Evolutionary conservation across 441 rosid species (phyloP), one percentile per base, ranked within the genome.

Genomic region (Euphorbia schlechtendalii): DNA sequence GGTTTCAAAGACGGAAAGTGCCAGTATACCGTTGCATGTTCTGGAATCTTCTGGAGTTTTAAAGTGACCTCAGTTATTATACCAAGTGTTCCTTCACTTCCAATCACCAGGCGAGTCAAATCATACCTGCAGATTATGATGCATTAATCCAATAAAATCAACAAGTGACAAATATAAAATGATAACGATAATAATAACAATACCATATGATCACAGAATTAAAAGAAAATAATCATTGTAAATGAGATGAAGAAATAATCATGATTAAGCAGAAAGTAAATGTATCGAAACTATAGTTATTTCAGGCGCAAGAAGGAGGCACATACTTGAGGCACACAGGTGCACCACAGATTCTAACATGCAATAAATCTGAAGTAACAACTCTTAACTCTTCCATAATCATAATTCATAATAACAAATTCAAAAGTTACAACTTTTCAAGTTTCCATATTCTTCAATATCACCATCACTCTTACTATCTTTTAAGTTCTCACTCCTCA

Each of bases 61-160:
- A 90, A 77, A 63, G 98, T 92, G 72, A 88, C 88, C 74, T 92
- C 98, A 49, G 97, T 86, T 71, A 90, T 78, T 24, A 92, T 80
- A 46, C 98, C 98, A 64, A 92, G 76, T 27, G 98, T 92, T 67
- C 98, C 98, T 78, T 90, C 98, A 78, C 98, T 93, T 71, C 98
- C 98, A 78, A 93, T 85, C 24, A 92, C 71, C 75, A 90, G 76
- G 68, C 96, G 96, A 49, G 98, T 90, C 83, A 90, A 78, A 70
- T 92, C 98, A 75, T 92, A 92, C 76, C 98, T 92, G 51, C 15
- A 30, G n/a, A n/a, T n/a, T n/a, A n/a, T n/a, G n/a, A n/a, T n/a
- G 58, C 9, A 53, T 38, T 64, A 52, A 66, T 17, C 56, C 62
- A 62, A 62, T 46, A 36, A 61, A 52, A 17, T 46, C 45, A 25